Conservation (phyloP, 345 rosid species). For the Arabis hirsuta region DNA sequence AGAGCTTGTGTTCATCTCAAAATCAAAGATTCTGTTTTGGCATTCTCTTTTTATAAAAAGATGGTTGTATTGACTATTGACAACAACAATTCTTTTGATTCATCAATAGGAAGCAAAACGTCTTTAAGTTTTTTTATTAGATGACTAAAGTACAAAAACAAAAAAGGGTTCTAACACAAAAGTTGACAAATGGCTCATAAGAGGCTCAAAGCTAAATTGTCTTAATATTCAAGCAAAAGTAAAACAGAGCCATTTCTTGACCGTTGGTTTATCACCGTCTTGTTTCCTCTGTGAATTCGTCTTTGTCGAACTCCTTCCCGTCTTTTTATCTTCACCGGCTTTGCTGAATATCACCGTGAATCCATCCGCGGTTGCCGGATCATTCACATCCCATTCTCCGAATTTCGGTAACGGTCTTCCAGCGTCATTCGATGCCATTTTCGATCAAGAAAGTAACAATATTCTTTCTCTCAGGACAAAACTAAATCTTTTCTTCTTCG, state of each 20-base stretch:
- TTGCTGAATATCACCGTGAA: constrained; percentile 51
- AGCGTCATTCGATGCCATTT: constrained; percentile 40
- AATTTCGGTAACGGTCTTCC: constrained; percentile 49
- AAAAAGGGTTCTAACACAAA: constrained; percentile 9
- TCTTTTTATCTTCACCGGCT: constrained; percentile 54
- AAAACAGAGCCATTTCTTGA: constrained; percentile 52
- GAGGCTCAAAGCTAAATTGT: constrained; percentile 21
- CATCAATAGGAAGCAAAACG: constrained; percentile 13
- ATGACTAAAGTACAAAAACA: neutral
- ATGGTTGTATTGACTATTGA: too few relatives aligned
- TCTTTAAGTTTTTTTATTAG: neutral
- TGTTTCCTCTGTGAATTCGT: constrained; percentile 42
- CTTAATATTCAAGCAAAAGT: constrained; percentile 36
- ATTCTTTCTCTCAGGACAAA: neutral
- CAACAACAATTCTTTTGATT: neutral
- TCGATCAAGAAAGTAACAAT: constrained; percentile 31
- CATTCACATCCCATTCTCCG: constrained; percentile 59
- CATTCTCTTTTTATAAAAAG: neutral
- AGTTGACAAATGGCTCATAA: constrained; percentile 13
- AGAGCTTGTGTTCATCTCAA: constrained; percentile 9
- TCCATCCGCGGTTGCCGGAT: constrained; percentile 55
- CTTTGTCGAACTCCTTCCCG: constrained; percentile 38
- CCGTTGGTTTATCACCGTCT: constrained; percentile 37
- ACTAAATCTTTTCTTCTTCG: neutral
- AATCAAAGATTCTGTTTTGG: neutral